Conservation (phyloP, 2,329 filamentous ascomycete species). For the Botrytis pseudocinerea region DNA sequence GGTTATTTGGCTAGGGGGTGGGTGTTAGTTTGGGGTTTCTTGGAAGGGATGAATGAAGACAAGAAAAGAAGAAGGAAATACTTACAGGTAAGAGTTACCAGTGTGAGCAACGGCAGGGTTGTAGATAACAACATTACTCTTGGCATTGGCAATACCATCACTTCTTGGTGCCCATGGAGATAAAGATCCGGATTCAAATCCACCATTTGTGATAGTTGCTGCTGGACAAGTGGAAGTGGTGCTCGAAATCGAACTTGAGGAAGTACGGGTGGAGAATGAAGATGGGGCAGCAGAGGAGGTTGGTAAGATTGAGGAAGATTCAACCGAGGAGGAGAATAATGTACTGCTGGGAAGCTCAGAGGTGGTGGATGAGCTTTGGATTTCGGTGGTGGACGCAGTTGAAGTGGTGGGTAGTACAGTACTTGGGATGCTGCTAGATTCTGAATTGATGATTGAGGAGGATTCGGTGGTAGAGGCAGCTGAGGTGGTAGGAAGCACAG, state of each 20-base stretch:
- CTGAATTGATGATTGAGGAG: not conserved
- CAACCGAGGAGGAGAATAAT: not conserved
- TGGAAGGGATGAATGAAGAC: not conserved
- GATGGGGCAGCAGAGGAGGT: not conserved
- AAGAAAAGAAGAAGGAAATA: not conserved
- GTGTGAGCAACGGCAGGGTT: slow-evolving; percentile 9
- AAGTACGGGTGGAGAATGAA: slow-evolving; percentile 7
- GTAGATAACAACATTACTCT: slow-evolving; percentile 17
- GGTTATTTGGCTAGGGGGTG: slow-evolving; percentile 11
- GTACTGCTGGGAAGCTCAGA: slow-evolving; percentile 6
- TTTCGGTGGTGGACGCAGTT: not conserved
- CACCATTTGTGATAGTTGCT: slow-evolving; percentile 20
- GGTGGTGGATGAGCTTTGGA: not conserved
- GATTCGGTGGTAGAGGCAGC: not conserved
- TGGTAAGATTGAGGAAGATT: not conserved
- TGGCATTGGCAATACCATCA: not conserved
- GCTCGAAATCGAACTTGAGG: slow-evolving; percentile 11
- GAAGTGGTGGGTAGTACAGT: not conserved
- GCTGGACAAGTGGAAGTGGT: slow-evolving; percentile 13
- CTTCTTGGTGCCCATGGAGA: slow-evolving; percentile 16
- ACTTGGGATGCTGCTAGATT: not conserved
- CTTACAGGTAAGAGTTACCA: slow-evolving; percentile 17
- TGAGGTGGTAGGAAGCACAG: not conserved
- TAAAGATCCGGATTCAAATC: slow-evolving; percentile 12
- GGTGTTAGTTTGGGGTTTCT: not conserved